Percentiles rank a stretch among this genome's conserved stretches.
Evolutionary conservation across 2,329 filamentous ascomycete genomes (phyloP).

Genomic region (Apiospora marii): DNA sequence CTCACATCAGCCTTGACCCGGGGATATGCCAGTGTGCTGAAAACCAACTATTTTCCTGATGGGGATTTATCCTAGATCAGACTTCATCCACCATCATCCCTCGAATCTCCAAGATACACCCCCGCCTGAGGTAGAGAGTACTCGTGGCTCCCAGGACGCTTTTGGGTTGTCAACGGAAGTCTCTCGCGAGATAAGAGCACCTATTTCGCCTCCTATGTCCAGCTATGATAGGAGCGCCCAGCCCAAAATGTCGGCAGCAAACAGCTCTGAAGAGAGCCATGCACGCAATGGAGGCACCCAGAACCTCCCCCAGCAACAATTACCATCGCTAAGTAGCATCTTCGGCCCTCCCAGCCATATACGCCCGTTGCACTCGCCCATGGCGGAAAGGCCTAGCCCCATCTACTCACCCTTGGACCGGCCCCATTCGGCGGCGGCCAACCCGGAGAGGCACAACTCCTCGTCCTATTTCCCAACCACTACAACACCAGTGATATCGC

Average conservation of each 20-base stretch:
- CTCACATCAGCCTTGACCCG: slow-evolving; percentile 1
- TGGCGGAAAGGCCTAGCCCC: slow-evolving; percentile 53
- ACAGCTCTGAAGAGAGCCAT: slow-evolving; percentile 47
- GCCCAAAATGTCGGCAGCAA: slow-evolving; percentile 53
- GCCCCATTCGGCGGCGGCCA: slow-evolving; percentile 48
- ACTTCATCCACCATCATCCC: slow-evolving; percentile 59
- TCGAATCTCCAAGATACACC: slow-evolving; percentile 56
- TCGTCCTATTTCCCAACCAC: slow-evolving; percentile 58
- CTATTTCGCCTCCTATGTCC: slow-evolving; percentile 64
- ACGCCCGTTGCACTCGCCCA: slow-evolving; percentile 54
- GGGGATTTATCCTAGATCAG: slow-evolving; percentile 61
- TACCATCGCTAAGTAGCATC: slow-evolving; percentile 64
- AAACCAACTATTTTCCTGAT: slow-evolving; percentile 52
- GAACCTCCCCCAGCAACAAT: slow-evolving; percentile 42
- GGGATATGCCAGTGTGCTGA: slow-evolving; percentile 25
- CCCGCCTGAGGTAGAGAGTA: slow-evolving; percentile 62
- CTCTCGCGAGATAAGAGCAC: slow-evolving; percentile 40
- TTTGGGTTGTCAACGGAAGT: slow-evolving; percentile 49
- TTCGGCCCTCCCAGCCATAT: slow-evolving; percentile 58
- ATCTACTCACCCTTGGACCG: slow-evolving; percentile 57
- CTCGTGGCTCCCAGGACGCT: slow-evolving; percentile 54
- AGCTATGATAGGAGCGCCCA: slow-evolving; percentile 60
- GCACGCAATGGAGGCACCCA: slow-evolving; percentile 43
- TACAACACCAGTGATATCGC: slow-evolving; percentile 49
- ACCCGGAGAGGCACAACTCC: slow-evolving; percentile 48